Conservation (phyloP, 2,329 filamentous ascomycete species). For the Chaetothyriales sp. region DNA sequence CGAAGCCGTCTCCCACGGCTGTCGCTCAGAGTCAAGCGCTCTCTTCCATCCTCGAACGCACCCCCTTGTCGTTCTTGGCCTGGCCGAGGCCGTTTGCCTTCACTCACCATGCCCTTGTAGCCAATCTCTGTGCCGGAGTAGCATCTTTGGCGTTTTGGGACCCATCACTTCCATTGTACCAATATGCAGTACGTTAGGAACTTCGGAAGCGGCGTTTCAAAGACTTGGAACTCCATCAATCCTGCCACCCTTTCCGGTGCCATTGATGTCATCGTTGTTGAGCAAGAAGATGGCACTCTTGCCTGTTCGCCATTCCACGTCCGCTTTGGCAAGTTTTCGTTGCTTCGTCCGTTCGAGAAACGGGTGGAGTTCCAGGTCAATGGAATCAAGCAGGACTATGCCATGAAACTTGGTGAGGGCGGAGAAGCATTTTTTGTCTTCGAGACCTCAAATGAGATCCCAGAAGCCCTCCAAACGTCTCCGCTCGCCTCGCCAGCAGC, state of each 20-base stretch:
- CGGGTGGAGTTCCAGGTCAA: conserved; percentile 98
- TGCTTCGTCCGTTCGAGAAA: conserved; percentile 89
- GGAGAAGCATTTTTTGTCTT: conserved; percentile 99
- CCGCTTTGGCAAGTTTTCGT: conserved; percentile 95
- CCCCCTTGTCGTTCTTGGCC: not conserved
- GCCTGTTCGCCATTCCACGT: conserved; percentile 96
- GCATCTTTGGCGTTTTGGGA: not conserved
- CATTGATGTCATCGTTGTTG: conserved; percentile 97
- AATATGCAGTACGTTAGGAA: conserved; percentile 95
- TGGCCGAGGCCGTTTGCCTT: not conserved
- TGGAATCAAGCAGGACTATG: conserved; percentile 75
- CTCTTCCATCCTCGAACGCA: not conserved
- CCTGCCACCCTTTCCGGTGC: conserved; percentile 92
- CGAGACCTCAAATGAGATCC: conserved; percentile 81
- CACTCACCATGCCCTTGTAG: not conserved
- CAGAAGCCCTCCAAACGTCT: conserved; percentile 86
- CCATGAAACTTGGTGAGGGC: conserved; percentile 96
- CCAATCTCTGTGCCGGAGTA: not conserved
- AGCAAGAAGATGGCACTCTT: conserved; percentile 75
- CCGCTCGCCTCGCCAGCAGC: conserved; percentile 80
- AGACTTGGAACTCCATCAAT: conserved; percentile 99
- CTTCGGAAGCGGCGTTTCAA: conserved; percentile 87
- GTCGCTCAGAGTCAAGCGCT: not conserved
- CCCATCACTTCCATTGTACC: not conserved
- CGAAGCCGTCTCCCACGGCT: not conserved